Evolutionary conservation across 2,329 filamentous ascomycete species (phyloP).

Genomic region (Sporothrix brasiliensis): DNA sequence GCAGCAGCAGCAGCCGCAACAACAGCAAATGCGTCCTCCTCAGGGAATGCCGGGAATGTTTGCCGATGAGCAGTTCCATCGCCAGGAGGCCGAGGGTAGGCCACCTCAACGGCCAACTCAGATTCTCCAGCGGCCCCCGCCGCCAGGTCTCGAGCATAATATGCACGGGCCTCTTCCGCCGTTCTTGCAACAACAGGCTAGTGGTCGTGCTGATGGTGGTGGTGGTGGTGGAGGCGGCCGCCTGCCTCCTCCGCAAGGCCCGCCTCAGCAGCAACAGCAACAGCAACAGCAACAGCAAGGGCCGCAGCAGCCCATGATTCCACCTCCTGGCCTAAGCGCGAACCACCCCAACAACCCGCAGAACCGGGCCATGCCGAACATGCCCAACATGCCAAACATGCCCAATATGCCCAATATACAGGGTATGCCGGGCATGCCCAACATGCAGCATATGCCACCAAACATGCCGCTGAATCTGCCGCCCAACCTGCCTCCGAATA

Average conservation of each 20-base stretch:
- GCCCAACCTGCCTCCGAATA: slow-evolving; percentile 22
- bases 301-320: slow-evolving; percentile 57
- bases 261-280: slow-evolving; percentile 39
- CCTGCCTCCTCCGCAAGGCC: slow-evolving; percentile 43
- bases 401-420: slow-evolving; percentile 26
- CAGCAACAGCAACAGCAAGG: slow-evolving; percentile 48
- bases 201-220: slow-evolving; percentile 46
- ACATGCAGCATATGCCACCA: slow-evolving; percentile 26
- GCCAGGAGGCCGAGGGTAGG: slow-evolving; percentile 49
- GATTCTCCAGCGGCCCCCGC: slow-evolving; percentile 65
- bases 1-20: slow-evolving; percentile 36
- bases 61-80: slow-evolving; percentile 55
- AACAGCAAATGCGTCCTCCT: slow-evolving; percentile 49
- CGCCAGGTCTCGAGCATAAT: slow-evolving; percentile 61
- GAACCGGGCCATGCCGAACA: slow-evolving; percentile 53
- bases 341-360: slow-evolving; percentile 38
- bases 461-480: slow-evolving; percentile 32
- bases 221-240: slow-evolving; percentile 47
- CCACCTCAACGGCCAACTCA: slow-evolving; percentile 61
- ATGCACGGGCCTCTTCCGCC: slow-evolving; percentile 54
- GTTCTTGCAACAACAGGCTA: slow-evolving; percentile 51
- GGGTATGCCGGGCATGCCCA: slow-evolving; percentile 36
- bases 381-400: slow-evolving; percentile 30
- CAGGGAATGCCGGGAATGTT: slow-evolving; percentile 45
- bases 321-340: slow-evolving; percentile 57